Base-by-base conservation (phyloP, 352 stramenopile genomes). In the Hyaloperonospora arabidopsidis region DNA sequence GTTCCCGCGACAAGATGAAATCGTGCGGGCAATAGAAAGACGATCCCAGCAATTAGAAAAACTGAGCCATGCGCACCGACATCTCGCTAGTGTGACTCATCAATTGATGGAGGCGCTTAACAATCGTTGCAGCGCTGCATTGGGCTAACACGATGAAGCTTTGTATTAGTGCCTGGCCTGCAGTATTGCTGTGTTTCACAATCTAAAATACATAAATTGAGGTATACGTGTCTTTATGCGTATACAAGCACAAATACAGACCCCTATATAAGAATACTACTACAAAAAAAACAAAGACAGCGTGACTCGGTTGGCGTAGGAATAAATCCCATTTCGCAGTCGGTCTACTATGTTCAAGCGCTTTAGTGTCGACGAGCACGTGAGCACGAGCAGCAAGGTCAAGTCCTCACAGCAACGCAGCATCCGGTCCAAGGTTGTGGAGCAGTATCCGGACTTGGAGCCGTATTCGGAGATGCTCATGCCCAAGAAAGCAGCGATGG, bases 341-440 rank as follows among this genome's bases (percentile, higher is more conserved):
- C 49, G n/a, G n/a, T 15, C 28, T n/a, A 48, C 17, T 50, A 93
- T 98, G 92, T 98, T 98, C 71, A 97, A 97, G 79, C 88, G 83
- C 58, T 98, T 98, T 63, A 92, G 87, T 34, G 75, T 93, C 48
- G 86, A 90, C 8, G 90, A 97, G 62, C 89, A 98, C 75, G 78
- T 98, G 60, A 98, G 87, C 45, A 86, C 74, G 38, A 97, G 91
- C 65, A 98, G 94, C 63, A 96, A 98, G 76, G 87, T 98, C 46
- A 98, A 98, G 76, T 93, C 91, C 34, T 98, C 92, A 50, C 92
- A 98, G 45, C 95, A 98, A 78, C 87, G 96, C 28, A 88, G 80
- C 40, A 97, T 98, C 61, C 95, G 96, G 59, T 73, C 77, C 40
- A 92, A 95, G 68, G 93, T 99, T 52, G 52, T 95, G 25, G 86